Conservation (phyloP, 1,139 yeast genomes). For the Sporopachydermia cereana region DNA sequence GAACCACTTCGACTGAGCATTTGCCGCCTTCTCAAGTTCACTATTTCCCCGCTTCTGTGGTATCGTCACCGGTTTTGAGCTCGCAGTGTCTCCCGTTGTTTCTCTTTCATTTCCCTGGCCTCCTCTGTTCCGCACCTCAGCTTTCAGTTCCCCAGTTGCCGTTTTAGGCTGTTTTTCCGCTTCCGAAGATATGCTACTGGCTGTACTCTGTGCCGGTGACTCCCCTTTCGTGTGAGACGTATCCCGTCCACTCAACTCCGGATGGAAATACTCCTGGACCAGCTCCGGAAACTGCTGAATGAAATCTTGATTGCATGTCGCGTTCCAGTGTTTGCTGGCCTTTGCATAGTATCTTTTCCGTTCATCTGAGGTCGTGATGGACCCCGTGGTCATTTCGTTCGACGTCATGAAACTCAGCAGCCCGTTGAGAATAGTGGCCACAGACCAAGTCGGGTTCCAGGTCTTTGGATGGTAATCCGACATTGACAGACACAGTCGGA, state of each 20-base stretch:
- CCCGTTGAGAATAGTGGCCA: slow-evolving; percentile 75
- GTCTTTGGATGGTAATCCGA: slow-evolving; percentile 88
- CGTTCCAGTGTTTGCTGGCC: slow-evolving; percentile 57
- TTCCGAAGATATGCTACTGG: too few species aligned
- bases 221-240: too few species aligned
- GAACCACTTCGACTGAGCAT: neutral
- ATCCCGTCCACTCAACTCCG: neutral
- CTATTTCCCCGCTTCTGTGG: too few species aligned
- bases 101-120: too few species aligned
- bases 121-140: too few species aligned
- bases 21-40: too few species aligned
- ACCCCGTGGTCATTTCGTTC: slow-evolving; percentile 45
- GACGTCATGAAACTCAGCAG: slow-evolving; percentile 76
- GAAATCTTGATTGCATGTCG: slow-evolving; percentile 42
- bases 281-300: slow-evolving; percentile 56
- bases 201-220: too few species aligned
- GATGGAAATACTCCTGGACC: slow-evolving; percentile 23
- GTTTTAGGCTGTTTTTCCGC: too few species aligned
- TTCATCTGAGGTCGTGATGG: slow-evolving; percentile 36
- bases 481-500: slow-evolving; percentile 76
- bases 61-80: too few species aligned
- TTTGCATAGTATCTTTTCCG: slow-evolving; percentile 35
- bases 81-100: too few species aligned
- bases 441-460: slow-evolving; percentile 97
- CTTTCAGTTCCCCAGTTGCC: too few species aligned